Evolutionary conservation across 257 asterid species (phyloP).

Genomic region (Solanum corneliomulleri): DNA sequence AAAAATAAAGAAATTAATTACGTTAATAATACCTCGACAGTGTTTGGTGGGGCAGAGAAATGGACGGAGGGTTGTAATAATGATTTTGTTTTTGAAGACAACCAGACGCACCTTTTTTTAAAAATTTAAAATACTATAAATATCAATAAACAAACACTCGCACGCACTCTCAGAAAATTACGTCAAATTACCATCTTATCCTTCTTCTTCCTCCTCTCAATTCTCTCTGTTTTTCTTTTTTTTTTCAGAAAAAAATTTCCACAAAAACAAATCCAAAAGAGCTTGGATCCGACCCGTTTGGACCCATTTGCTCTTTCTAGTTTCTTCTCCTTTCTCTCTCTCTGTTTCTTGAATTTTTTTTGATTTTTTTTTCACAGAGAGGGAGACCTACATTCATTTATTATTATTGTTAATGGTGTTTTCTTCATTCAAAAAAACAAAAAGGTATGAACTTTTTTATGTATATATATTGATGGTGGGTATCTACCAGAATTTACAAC

Average conservation of each 20-base stretch:
- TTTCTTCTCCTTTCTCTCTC: not conserved
- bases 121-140: not conserved
- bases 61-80: not conserved
- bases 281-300: not conserved
- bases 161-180: not conserved
- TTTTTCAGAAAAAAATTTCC: not conserved
- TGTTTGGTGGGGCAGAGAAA: not conserved
- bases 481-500: not conserved
- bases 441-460: not conserved
- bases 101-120: not conserved
- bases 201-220: not conserved
- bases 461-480: not conserved
- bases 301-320: not conserved
- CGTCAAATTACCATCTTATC: not conserved
- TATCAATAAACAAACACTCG: not conserved
- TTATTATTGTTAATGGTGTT: not conserved
- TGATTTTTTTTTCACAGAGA: not conserved
- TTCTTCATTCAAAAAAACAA: not conserved
- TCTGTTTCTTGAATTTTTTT: not conserved
- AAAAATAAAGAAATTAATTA: not conserved
- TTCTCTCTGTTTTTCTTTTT: not conserved
- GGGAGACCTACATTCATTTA: not conserved
- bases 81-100: not conserved
- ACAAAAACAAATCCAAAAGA: not conserved
- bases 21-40: not conserved